Evolutionary conservation across 2,329 filamentous ascomycete genomes (phyloP).

Genomic region (Elsinoe batatas): DNA sequence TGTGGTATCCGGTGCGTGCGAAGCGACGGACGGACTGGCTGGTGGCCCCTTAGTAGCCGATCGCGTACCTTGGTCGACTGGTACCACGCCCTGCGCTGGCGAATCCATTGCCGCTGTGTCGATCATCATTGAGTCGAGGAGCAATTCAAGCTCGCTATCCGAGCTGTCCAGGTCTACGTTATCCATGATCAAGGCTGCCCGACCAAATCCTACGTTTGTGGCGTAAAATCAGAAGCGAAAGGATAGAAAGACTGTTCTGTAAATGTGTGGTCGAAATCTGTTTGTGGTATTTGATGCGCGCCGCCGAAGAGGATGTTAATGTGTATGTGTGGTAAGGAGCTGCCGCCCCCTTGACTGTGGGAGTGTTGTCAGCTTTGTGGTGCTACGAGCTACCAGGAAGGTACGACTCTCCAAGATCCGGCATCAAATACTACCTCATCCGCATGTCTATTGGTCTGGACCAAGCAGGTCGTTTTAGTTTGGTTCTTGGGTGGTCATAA

Average conservation of each 20-base stretch:
- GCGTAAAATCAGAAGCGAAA: constrained; percentile 1
- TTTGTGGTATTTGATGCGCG: neutral
- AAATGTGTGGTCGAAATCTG: neutral
- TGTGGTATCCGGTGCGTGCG: neutral
- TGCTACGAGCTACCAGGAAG: no score
- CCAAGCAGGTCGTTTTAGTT: no score
- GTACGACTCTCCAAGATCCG: neutral
- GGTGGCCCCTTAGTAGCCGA: neutral
- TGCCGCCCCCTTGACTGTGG: no score
- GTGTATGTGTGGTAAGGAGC: neutral
- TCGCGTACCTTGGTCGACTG: neutral
- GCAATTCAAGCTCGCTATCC: neutral
- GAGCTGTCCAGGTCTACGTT: neutral
- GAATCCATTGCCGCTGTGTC: neutral
- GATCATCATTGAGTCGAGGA: neutral
- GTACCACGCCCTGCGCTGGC: no score
- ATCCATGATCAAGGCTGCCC: neutral
- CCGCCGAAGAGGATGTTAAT: neutral
- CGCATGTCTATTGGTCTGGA: no score
- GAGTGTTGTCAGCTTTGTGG: no score
- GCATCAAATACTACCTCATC: neutral
- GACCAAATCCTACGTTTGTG: neutral
- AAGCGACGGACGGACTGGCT: neutral
- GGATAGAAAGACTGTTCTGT: constrained; percentile 9
- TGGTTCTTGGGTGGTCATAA: neutral